Evolutionary conservation across 805 yeast genomes (phyloP), one percentile per base, ranked within the genome.

Genomic region (Teunomyces aglyptinius): DNA sequence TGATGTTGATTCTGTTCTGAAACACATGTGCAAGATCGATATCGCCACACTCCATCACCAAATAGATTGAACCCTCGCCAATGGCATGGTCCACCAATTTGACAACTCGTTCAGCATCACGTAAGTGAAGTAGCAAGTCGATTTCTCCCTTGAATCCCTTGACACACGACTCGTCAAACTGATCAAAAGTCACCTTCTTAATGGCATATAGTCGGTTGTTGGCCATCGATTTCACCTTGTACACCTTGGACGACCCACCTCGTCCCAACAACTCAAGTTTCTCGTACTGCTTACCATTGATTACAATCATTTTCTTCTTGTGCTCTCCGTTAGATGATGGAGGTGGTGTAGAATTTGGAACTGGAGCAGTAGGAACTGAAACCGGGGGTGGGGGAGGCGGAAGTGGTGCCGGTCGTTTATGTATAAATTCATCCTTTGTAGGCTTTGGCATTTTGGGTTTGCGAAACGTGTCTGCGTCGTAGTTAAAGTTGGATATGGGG

Each of bases 31-130:
- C 92, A 22, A 92, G 67, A 63, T 92, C 97, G 44, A 87, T 79
- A 51, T 92, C 96, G 16, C 98, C 98, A 60, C 96, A 88, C 65
- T 94, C 98, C 96, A 92, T 89, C 2, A 90, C 86, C 51, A 92
- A 68, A 57, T 77, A 75, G 29, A 92, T 72, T 1, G 82, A 75
- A 0, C 86, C 82, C 22, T 78, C 81, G 3, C 75, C 73, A 53
- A 89, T 71, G n/a, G 84, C 82, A 63, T 85, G 80, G 58, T 89
- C 96, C 29, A 86, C 67, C 38, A 92, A 70, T 56, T 80, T 76
- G 3, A 94, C 96, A 4, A 92, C 97, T 43, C 97, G 70, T 28
- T 78, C 78, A 5, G 65, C 58, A 53, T 83, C 77, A 32, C 75
- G 68, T 19, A 94, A 68, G 53, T 79, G 78, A 18, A 77, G 69